phyloP scores from a whole-genome alignment of 805 yeast species.

The Candida nemodendra region DNA sequence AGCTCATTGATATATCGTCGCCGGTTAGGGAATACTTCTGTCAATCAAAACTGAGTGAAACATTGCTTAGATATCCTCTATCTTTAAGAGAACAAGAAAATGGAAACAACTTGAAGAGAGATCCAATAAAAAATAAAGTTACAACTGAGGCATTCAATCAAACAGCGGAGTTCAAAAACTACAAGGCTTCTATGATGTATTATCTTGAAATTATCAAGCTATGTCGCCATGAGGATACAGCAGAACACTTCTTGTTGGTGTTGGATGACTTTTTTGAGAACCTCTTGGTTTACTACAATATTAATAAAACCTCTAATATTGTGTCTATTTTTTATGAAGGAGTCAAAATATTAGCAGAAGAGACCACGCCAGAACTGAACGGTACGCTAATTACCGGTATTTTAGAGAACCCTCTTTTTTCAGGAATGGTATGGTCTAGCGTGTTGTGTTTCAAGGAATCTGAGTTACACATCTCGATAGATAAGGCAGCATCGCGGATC shows the following conservation, averaged over 20 bases:
- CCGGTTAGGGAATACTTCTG: constrained; percentile 9
- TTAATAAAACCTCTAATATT: constrained; percentile 7
- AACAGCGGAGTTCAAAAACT: constrained; percentile 13
- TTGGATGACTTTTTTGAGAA: constrained; percentile 14
- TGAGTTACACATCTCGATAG: constrained; percentile 13
- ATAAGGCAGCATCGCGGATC: constrained; percentile 17
- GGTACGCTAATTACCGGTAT: constrained; percentile 5
- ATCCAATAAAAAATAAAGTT: constrained; percentile 13
- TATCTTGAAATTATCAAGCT: constrained; percentile 12
- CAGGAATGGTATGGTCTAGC: constrained; percentile 19
- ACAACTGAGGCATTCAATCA: constrained; percentile 14
- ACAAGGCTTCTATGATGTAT: constrained; percentile 10
- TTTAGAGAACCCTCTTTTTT: constrained; percentile 8
- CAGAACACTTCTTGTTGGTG: constrained; percentile 9
- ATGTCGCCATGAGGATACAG: constrained; percentile 10
- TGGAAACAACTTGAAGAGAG: constrained; percentile 12
- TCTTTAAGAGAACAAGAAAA: constrained; percentile 9
- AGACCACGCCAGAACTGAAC: neutral
- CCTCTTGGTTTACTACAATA: constrained; percentile 9
- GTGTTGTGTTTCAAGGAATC: constrained; percentile 21
- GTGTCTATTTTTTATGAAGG: constrained; percentile 20
- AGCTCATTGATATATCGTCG: constrained; percentile 9
- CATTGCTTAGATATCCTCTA: constrained; percentile 16
- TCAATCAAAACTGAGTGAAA: constrained; percentile 14
- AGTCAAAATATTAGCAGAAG: constrained; percentile 11